Evolutionary conservation across 2,329 filamentous ascomycete species (phyloP), one percentile per base, ranked within the genome.

Genomic region (Epichloe elymi): DNA sequence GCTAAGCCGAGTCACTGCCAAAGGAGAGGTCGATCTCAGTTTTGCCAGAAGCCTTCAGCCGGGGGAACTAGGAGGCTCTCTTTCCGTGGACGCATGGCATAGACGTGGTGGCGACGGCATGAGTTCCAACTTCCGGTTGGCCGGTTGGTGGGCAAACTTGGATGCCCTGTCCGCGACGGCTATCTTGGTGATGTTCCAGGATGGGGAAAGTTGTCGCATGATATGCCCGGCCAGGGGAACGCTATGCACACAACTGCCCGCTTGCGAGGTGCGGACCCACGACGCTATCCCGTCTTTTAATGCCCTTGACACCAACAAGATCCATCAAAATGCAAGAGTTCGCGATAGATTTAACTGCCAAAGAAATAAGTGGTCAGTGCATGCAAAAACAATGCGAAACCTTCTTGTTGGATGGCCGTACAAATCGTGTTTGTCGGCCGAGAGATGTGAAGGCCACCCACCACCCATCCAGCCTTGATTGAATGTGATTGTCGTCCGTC

Each of bases 1-100:
- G 37, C 20, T 33, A n/a, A 54, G 49, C 52, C 56, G 55, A 50
- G 36, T 47, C 38, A 46, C 19, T 43, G 51, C 43, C 47, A 54
- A 46, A 52, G 44, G n/a, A 49, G 48, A 47, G 45, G 46, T 50
- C 38, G 42, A 44, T 43, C 37, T n/a, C 48, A 20, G 42, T 38
- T 30, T 45, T 49, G 47, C 43, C 42, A 47, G 42, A 42, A 49
- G 51, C 14, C 36, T 33, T 26, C 23, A n/a, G 12, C 15, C 19
- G 35, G 19, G 19, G 4, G 35, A 26, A 36, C 33, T n/a, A n/a
- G 26, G 43, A 15, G 17, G 6, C 5, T n/a, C n/a, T 46, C 7
- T 10, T 19, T 8, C 30, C 17, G 15, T 35, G 30, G 30, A 19
- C 26, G 11, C 5, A 11, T 14, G 20, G 36, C 36, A 3, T 5